Evolutionary conservation across 306 rosid species (phyloP), one percentile per base, ranked within the genome.

Genomic region (Elaeagnus macrophylla): DNA sequence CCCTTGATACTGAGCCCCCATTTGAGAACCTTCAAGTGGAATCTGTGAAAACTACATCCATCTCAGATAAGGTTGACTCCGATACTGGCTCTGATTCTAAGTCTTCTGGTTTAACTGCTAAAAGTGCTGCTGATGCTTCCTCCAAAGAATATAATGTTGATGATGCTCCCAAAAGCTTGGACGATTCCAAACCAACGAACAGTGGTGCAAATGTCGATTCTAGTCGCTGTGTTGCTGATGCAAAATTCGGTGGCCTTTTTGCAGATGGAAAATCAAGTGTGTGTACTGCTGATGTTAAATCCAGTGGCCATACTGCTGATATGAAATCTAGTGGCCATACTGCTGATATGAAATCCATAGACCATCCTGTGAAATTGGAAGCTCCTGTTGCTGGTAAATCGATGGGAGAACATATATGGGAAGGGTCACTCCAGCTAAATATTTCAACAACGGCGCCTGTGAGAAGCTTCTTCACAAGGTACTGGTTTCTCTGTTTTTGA

Each of bases 1-100:
- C 96, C 62, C 83, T 84, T 62, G 67, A 77, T 66, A 64, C 85
- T 3, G 95, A 84, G 77, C 95, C 94, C 1, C 94, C 96, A 1
- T 83, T 93, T 51, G 89, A 79, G 67, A 79, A 60, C 74, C 54
- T 76, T 46, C 69, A 88, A 0, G 72, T 39, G 9, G 85, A 73
- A 58, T 60, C 84, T 53, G 89, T 69, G 55, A 77, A 81, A 54
- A 58, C 9, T 39, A 39, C 66, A 51, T 66, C 76, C 15, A 6
- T n/a, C 39, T 67, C 65, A 16, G 78, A 67, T 48, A 74, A 80
- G 82, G 78, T 64, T 46, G 81, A 75, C 59, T 55, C 79, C 0
- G 77, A 73, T 60, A 46, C 45, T 51, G 69, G 67, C 39, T 69
- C 83, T 37, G 79, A 59, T 53, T 65, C 67, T 1, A 76, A 75